Conservation (phyloP, 1,284 basidiomycete genomes). For the Porogramme epimiltina region DNA sequence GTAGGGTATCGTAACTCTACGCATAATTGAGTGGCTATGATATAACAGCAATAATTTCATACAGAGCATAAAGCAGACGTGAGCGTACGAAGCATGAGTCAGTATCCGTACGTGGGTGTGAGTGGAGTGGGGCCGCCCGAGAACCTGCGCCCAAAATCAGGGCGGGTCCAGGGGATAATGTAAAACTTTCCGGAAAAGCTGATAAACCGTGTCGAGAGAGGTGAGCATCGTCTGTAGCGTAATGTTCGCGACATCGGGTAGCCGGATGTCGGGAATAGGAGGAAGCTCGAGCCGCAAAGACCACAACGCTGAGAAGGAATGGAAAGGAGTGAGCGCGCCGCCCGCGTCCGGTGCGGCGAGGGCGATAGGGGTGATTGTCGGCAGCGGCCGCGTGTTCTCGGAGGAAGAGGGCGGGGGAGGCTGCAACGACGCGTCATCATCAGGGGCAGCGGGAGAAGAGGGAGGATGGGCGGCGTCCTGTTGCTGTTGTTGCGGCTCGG, state of each 20-base stretch:
- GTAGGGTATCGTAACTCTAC: constrained; percentile 12
- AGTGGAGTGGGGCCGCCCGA: neutral
- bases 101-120: constrained; percentile 5
- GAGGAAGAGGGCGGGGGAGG: neutral
- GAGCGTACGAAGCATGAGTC: neutral
- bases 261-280: constrained; percentile 10
- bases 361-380: constrained; percentile 13
- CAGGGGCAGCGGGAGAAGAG: constrained; percentile 1
- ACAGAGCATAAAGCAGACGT: neutral
- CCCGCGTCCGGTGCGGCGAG: neutral
- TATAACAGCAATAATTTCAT: constrained; percentile 18
- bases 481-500: constrained; percentile 3
- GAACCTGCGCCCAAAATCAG: constrained; percentile 7
- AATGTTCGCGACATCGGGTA: constrained; percentile 19
- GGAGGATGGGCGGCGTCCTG: constrained; percentile 11
- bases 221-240: constrained; percentile 26
- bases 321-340: neutral
- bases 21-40: neutral
- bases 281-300: constrained; percentile 28
- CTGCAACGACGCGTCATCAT: neutral
- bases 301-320: constrained; percentile 22
- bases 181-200: constrained; percentile 29
- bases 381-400: neutral
- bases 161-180: constrained; percentile 38
- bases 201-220: constrained; percentile 32